Base-by-base conservation (phyloP, 2,329 filamentous ascomycete genomes). In the Botrytis paeoniae region DNA sequence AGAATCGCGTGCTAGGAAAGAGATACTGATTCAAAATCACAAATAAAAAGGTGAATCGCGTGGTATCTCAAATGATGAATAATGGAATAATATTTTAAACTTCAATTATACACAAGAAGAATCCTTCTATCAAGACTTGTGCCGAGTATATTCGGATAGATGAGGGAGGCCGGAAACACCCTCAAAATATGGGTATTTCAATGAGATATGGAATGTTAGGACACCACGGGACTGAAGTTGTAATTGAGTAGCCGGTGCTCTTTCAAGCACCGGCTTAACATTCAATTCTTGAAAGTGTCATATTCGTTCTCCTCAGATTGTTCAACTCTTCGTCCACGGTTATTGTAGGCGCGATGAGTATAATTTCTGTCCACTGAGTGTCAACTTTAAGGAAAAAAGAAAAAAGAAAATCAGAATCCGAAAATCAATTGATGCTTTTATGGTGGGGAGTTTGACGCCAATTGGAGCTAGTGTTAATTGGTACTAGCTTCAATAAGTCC, bases 311-410 rank as follows among this genome's bases (percentile, higher is more conserved):
- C 82, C 84, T 85, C 85, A 84, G 83, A 80, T 84, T 74, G 73
- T 73, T 80, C 89, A 91, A 89, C 89, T 84, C 85, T 81, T 82
- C 84, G 85, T 84, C 84, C 86, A 87, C 84, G 79, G 79, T 76
- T 75, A 78, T 73, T 65, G 72, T 71, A 76, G 82, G 85, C 82
- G 60, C 85, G 85, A 80, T 81, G 83, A 84, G 87, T 87, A 88
- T 89, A 89, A 89, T 88, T 85, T 82, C 63, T 82, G 72, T 73
- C 45, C 81, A 82, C 83, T 84, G 86, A 86, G 80, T 81, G 80
- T 84, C 83, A 89, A 89, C 86, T 89, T 89, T 88, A 81, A 76
- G 82, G 79, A 80, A 80, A 79, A 81, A 77, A 78, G 82, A 81
- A 82, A 81, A 78, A 78, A 80, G 78, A 78, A 77, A 59, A 65